phyloP scores from a whole-genome alignment of 352 stramenopile species.

The Pythium phragmitis region DNA sequence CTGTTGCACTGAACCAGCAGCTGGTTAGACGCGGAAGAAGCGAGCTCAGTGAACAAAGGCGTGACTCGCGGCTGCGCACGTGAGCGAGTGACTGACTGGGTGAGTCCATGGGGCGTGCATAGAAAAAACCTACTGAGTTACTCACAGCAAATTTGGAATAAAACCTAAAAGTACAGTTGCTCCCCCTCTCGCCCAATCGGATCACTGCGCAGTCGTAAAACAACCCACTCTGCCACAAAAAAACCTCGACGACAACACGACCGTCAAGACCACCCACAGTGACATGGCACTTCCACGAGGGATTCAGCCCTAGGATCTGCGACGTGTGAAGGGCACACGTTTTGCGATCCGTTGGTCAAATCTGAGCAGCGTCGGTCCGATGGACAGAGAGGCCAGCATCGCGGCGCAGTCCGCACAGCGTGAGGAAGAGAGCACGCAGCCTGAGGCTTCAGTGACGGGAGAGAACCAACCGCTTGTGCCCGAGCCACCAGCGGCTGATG shows the following conservation, averaged over 20 bases:
- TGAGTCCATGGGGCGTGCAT: background rate
- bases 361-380: no score
- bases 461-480: no score
- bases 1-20: background rate
- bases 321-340: background rate
- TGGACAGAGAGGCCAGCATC: no score
- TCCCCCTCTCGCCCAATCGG: background rate
- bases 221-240: background rate
- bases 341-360: no score
- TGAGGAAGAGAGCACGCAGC: no score
- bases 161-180: conserved; percentile 2
- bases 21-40: background rate
- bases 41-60: background rate
- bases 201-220: background rate
- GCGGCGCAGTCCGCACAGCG: no score
- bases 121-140: background rate
- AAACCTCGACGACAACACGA: background rate
- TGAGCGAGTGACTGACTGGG: background rate
- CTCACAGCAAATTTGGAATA: background rate
- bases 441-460: no score
- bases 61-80: background rate
- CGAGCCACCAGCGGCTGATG: no score
- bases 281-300: background rate
- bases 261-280: background rate
- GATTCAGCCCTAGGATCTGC: background rate